phyloP scores from a whole-genome alignment of 257 asterid species.

The Agastache rugosa region DNA sequence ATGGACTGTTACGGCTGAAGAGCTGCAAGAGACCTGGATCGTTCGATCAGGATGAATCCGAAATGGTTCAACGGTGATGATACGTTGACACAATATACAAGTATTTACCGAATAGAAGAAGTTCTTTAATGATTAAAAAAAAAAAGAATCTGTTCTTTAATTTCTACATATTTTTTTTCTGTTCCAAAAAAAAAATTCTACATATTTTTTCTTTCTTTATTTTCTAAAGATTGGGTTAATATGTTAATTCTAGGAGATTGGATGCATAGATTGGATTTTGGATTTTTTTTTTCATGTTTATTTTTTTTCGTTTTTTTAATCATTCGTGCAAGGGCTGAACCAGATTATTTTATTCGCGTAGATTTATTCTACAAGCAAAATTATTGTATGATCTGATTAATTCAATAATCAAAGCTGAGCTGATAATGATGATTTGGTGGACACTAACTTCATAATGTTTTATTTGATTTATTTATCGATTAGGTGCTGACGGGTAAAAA shows the following conservation, averaged over 20 bases:
- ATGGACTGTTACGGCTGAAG: conserved; percentile 63
- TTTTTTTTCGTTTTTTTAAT: background rate
- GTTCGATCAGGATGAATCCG: conserved; percentile 50
- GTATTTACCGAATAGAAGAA: background rate
- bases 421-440: conserved; percentile 10
- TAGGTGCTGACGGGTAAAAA: background rate
- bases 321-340: conserved; percentile 2
- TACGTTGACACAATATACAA: background rate
- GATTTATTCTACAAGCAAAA: background rate
- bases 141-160: background rate
- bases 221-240: background rate
- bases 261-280: conserved; percentile 11
- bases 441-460: background rate
- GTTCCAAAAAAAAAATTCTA: too few species aligned
- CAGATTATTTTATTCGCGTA: background rate
- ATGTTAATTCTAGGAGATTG: background rate
- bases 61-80: conserved; percentile 49
- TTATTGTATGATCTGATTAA: background rate
- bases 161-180: background rate
- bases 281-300: background rate
- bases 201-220: background rate
- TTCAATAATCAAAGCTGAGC: background rate
- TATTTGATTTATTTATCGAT: background rate
- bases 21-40: conserved; percentile 60
- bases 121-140: too few species aligned